A percentile compares a stretch with the other conserved stretches of the same genome.
These are phyloP conservation scores for Saccharomycopsis sp. DNA, from an alignment of 805 yeast genomes.

Conservation along the genomic window DNA sequence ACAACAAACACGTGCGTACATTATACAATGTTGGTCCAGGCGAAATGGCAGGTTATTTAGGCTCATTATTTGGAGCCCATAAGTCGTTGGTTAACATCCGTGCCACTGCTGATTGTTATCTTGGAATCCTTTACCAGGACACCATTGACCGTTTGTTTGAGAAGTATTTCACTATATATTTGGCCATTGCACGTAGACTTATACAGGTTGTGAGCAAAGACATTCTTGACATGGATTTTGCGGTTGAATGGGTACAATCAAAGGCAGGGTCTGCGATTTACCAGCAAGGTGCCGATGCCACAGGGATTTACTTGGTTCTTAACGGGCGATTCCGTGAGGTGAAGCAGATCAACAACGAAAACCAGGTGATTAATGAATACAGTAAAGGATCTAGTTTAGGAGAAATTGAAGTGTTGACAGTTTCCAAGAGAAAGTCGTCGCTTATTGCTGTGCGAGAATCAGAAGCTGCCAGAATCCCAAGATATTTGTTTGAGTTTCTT, in stretches of 20 bases:
- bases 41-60: slow-evolving; percentile 82
- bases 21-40: slow-evolving; percentile 64
- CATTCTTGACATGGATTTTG: slow-evolving; percentile 74
- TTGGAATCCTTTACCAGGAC: slow-evolving; percentile 63
- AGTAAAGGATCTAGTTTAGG: slow-evolving; percentile 96
- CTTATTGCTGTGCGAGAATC: slow-evolving; percentile 88
- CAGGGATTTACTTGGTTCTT: slow-evolving; percentile 82
- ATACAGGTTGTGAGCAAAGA: slow-evolving; percentile 61
- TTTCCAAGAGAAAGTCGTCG: slow-evolving; percentile 59
- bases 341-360: slow-evolving; percentile 22
- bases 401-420: slow-evolving; percentile 88
- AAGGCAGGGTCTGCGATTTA: slow-evolving; percentile 81
- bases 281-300: slow-evolving; percentile 79
- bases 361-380: slow-evolving; percentile 56
- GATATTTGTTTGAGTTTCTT: slow-evolving; percentile 78
- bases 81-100: slow-evolving; percentile 67
- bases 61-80: slow-evolving; percentile 64
- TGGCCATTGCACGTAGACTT: slow-evolving; percentile 70
- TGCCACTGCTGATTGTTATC: slow-evolving; percentile 56
- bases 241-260: slow-evolving; percentile 89
- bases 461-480: slow-evolving; percentile 88
- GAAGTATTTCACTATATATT: slow-evolving; percentile 64
- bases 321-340: slow-evolving; percentile 82
- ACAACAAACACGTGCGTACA: slow-evolving; percentile 30
- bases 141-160: slow-evolving; percentile 65